These are phyloP conservation scores for Mediolabrus comicus DNA, from an alignment of 108 stramenopile species.

Conservation along the genomic window DNA sequence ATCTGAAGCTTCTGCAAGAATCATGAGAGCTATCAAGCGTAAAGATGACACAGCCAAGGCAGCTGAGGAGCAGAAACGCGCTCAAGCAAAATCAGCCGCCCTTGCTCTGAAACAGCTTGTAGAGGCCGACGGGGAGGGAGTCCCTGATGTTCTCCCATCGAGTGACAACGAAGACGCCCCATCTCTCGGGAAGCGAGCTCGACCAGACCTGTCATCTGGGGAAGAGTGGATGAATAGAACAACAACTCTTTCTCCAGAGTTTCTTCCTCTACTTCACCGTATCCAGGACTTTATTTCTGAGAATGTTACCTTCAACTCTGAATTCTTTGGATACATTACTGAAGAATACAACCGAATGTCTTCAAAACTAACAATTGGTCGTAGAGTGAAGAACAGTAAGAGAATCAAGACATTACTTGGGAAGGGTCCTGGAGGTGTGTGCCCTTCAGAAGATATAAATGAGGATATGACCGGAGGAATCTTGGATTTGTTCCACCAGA, in stretches of 20 bases:
- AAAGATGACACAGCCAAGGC: conserved; percentile 5
- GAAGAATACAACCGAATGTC: conserved; percentile 53
- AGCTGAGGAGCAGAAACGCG: conserved; percentile 1
- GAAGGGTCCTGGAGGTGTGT: conserved; percentile 39
- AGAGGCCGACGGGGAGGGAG: conserved; percentile 11
- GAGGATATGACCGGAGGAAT: conserved; percentile 41
- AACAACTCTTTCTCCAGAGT: conserved; percentile 50
- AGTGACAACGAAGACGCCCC: neutral
- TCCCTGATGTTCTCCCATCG: conserved; percentile 6
- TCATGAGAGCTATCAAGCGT: neutral
- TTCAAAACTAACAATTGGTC: conserved; percentile 36
- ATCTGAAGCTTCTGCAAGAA: conserved; percentile 1
- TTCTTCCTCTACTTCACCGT: conserved; percentile 45
- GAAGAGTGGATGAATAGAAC: conserved; percentile 66
- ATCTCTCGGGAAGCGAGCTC: conserved; percentile 53
- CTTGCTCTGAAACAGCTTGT: conserved; percentile 2
- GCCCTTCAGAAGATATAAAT: conserved; percentile 38
- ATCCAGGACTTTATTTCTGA: conserved; percentile 65
- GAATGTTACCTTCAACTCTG: conserved; percentile 64
- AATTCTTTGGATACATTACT: conserved; percentile 59
- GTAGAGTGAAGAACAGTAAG: conserved; percentile 31
- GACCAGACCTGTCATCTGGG: conserved; percentile 57
- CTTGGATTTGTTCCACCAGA: conserved; percentile 45
- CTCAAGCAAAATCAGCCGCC: conserved; percentile 1
- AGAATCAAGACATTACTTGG: conserved; percentile 39